These are phyloP conservation scores for Zangia roseola DNA, from an alignment of 768 basidiomycete genomes.

Conservation along the genomic window DNA sequence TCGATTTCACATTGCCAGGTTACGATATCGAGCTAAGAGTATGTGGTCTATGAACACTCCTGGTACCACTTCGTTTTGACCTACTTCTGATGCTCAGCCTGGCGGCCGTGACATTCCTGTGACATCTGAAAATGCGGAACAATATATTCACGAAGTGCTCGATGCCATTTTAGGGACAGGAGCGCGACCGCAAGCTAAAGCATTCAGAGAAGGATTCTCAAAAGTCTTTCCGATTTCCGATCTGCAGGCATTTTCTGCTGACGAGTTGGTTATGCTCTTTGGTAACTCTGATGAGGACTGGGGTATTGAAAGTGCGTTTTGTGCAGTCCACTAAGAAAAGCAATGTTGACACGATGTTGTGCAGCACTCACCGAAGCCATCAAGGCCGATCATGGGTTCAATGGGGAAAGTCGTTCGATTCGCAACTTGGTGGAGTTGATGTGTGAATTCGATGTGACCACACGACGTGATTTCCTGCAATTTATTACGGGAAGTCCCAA, in stretches of 20 bases:
- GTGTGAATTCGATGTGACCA: constrained; percentile 69
- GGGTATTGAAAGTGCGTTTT: constrained; percentile 78
- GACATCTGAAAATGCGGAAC: constrained; percentile 83
- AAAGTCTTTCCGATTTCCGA: constrained; percentile 95
- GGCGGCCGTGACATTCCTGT: constrained; percentile 79
- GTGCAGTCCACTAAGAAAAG: neutral
- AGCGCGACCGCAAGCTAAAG: constrained; percentile 73
- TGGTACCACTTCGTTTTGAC: neutral
- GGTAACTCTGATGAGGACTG: constrained; percentile 99
- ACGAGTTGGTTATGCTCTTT: constrained; percentile 94
- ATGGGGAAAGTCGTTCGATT: constrained; percentile 90
- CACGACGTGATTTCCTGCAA: constrained; percentile 86
- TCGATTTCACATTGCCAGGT: constrained; percentile 97
- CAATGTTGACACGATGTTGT: constrained; percentile 1
- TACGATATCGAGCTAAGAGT: constrained; percentile 92
- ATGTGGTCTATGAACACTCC: constrained; percentile 24
- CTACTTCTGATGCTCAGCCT: constrained; percentile 43
- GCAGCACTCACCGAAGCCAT: constrained; percentile 83
- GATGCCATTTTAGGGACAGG: constrained; percentile 88
- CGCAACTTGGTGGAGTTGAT: constrained; percentile 85
- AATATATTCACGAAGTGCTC: constrained; percentile 85
- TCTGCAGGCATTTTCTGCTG: constrained; percentile 87
- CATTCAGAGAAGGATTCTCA: constrained; percentile 93
- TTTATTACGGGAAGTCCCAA: constrained; percentile 98
- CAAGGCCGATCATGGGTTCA: constrained; percentile 98